phyloP scores from a whole-genome alignment of 441 rosid species.

The Erodium moschatum region DNA sequence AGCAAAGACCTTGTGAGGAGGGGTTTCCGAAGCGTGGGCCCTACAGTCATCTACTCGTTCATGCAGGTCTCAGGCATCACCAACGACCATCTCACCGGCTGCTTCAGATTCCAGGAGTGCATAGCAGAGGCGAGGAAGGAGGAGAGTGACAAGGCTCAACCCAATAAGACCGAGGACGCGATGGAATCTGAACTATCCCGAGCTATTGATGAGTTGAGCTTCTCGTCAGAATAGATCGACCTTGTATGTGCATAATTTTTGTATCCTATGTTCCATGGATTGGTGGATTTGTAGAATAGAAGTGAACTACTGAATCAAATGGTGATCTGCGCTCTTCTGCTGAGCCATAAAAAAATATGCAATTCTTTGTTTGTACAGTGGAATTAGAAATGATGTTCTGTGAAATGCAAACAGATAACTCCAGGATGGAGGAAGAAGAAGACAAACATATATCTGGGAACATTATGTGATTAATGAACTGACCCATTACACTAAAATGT shows the following conservation, averaged over 20 bases:
- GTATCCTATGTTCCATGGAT: not conserved
- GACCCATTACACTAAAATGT: not conserved
- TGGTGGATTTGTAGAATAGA: not conserved
- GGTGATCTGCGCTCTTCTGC: conserved; percentile 1
- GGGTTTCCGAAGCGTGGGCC: conserved; percentile 79
- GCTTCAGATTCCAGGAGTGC: conserved; percentile 78
- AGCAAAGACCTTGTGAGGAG: conserved; percentile 86
- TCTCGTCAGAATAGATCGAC: conserved; percentile 34
- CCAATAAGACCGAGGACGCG: conserved; percentile 11
- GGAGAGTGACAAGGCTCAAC: conserved; percentile 27
- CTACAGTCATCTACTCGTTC: conserved; percentile 71
- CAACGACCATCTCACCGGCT: conserved; percentile 66
- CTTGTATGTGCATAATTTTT: not conserved
- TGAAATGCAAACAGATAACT: too few species aligned
- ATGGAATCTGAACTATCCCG: conserved; percentile 34
- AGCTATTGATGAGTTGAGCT: conserved; percentile 40
- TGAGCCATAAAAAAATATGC: not conserved
- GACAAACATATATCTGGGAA: not conserved
- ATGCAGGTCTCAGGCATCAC: conserved; percentile 78
- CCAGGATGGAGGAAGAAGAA: too few species aligned
- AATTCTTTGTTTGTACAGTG: conserved; percentile 4
- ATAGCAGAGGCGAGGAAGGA: conserved; percentile 39
- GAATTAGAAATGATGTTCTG: not conserved
- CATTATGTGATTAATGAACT: not conserved
- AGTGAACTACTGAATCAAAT: conserved; percentile 1